These are phyloP conservation scores for Xerocomus brunneocitrinus DNA, from an alignment of 768 basidiomycete species.

Conservation along the genomic window DNA sequence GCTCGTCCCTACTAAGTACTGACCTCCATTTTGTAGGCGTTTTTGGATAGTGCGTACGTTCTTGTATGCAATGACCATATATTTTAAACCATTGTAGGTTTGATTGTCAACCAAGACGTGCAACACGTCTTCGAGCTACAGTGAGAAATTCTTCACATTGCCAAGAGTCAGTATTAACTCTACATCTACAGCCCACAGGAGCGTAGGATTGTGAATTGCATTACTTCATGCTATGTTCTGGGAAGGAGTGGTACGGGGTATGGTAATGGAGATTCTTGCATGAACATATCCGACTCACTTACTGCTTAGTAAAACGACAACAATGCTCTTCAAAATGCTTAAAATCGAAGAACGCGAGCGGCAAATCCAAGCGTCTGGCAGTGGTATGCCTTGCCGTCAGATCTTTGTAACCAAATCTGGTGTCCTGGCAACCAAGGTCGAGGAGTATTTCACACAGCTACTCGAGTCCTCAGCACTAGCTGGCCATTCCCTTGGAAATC, in stretches of 20 bases:
- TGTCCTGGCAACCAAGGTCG: constrained; percentile 61
- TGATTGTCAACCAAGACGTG: constrained; percentile 21
- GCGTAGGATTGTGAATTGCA: constrained; percentile 54
- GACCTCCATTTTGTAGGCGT: constrained; percentile 13
- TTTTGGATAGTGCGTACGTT: constrained; percentile 16
- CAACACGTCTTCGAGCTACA: constrained; percentile 27
- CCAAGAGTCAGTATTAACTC: constrained; percentile 12
- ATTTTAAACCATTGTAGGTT: constrained; percentile 9
- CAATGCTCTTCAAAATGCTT: constrained; percentile 74
- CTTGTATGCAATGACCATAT: not conserved
- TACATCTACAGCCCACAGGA: constrained; percentile 39
- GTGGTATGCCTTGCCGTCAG: constrained; percentile 48
- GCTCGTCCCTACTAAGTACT: constrained; percentile 36
- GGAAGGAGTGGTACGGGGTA: constrained; percentile 76
- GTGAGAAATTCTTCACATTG: constrained; percentile 7
- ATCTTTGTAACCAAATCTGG: constrained; percentile 70
- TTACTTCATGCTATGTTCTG: constrained; percentile 58
- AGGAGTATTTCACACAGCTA: constrained; percentile 57
- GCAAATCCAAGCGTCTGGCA: constrained; percentile 24
- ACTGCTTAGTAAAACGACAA: constrained; percentile 61
- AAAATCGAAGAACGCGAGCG: constrained; percentile 53
- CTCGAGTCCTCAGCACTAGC: constrained; percentile 39
- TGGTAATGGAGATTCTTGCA: not conserved
- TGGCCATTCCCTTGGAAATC: constrained; percentile 35
- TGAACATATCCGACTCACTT: not conserved